A percentile compares a stretch with the other conserved stretches of the same genome.
These are phyloP conservation scores for Rhodotorula mucilaginosa DNA, from an alignment of 1,284 basidiomycete genomes.

Conservation along the genomic window DNA sequence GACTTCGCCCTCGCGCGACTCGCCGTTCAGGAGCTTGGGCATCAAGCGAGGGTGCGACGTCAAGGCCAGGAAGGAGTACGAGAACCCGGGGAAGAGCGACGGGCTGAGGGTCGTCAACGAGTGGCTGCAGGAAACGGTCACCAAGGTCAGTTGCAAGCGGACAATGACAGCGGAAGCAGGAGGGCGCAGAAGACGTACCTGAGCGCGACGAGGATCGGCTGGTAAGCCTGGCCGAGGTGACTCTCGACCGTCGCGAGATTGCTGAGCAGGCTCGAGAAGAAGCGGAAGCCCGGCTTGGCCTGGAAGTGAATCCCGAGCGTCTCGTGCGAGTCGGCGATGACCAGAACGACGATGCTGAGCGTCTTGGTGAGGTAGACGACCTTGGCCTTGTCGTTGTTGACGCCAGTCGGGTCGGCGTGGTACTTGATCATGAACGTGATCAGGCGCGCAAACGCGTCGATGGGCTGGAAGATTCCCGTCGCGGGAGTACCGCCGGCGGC, in stretches of 20 bases:
- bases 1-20: conserved; percentile 86
- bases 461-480: conserved; percentile 73
- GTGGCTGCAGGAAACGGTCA: conserved; percentile 59
- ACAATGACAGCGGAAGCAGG: too few species aligned
- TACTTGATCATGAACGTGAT: conserved; percentile 99
- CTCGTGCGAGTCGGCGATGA: conserved; percentile 91
- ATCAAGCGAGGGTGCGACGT: conserved; percentile 96
- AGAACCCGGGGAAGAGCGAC: conserved; percentile 94
- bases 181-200: conserved; percentile 55
- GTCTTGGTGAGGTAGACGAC: conserved; percentile 91
- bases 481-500: conserved; percentile 71
- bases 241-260: conserved; percentile 82
- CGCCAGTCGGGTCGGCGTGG: conserved; percentile 81
- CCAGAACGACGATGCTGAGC: conserved; percentile 79
- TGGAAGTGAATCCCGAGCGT: conserved; percentile 87
- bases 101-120: conserved; percentile 95
- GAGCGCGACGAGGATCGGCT: conserved; percentile 82
- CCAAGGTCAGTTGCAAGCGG: neutral
- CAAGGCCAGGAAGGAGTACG: conserved; percentile 96
- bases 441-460: conserved; percentile 92
- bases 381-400: conserved; percentile 89
- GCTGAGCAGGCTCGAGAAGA: conserved; percentile 94
- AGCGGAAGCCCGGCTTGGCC: conserved; percentile 97
- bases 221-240: conserved; percentile 77
- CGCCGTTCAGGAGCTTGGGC: conserved; percentile 85